Conservation (phyloP, 2,329 filamentous ascomycete genomes). For the Trichoderma sp. region DNA sequence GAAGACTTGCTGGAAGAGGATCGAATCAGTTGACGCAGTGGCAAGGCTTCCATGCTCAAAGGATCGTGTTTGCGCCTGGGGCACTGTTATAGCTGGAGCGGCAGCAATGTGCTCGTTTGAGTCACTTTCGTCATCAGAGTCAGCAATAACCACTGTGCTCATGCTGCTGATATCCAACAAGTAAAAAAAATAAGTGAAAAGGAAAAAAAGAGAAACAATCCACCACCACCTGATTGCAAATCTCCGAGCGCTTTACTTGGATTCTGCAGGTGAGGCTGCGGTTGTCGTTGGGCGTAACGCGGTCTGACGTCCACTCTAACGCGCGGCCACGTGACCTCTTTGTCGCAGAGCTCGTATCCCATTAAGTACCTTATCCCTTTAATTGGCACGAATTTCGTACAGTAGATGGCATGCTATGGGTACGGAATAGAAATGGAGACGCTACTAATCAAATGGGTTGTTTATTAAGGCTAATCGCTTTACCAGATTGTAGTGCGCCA, state of each 20-base stretch:
- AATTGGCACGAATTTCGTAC: neutral
- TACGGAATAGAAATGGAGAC: neutral
- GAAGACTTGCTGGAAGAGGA: constrained; percentile 50
- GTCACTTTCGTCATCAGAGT: constrained; percentile 43
- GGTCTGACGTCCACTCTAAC: constrained; percentile 4
- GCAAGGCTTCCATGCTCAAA: constrained; percentile 32
- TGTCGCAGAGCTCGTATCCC: neutral
- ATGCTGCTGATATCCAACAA: constrained; percentile 25
- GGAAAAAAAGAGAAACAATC: neutral
- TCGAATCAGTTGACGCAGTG: constrained; percentile 49
- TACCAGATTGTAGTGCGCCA: neutral
- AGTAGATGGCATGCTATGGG: neutral
- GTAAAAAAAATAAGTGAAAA: neutral
- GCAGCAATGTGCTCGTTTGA: constrained; percentile 27
- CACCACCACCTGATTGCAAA: neutral
- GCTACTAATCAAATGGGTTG: neutral
- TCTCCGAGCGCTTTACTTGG: neutral
- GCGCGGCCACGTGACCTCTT: constrained; percentile 8
- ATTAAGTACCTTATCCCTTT: neutral
- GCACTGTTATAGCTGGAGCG: constrained; percentile 17
- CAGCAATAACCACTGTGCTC: constrained; percentile 37
- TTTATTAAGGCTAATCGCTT: neutral
- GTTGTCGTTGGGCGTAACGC: constrained; percentile 10
- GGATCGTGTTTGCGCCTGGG: constrained; percentile 24
- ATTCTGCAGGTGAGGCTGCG: neutral